Evolutionary conservation across 768 basidiomycete genomes (phyloP).

Genomic region (Rhodotorula toruloides): DNA sequence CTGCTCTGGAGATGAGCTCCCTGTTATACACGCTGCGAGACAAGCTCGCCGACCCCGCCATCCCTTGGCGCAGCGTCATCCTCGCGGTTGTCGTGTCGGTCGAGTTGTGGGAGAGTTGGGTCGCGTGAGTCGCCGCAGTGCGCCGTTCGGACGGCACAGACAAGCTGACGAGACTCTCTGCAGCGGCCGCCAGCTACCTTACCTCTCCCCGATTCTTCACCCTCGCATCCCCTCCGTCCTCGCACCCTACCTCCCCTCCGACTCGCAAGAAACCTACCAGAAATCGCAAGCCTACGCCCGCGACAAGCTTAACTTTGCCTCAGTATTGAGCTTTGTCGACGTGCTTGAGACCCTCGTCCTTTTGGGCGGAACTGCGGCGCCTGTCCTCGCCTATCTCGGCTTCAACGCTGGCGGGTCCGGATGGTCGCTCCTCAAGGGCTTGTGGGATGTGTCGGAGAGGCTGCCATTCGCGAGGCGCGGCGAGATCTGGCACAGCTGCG

Average conservation of each 20-base stretch:
- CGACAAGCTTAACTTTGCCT: slow-evolving; percentile 83
- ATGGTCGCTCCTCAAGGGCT: slow-evolving; percentile 32
- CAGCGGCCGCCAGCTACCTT: slow-evolving; percentile 73
- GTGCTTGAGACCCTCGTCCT: slow-evolving; percentile 29
- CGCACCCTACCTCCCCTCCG: slow-evolving; percentile 65
- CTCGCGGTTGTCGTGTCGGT: slow-evolving; percentile 70
- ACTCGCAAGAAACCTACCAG: slow-evolving; percentile 57
- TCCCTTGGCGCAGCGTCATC: slow-evolving; percentile 75
- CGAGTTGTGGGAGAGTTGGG: slow-evolving; percentile 78
- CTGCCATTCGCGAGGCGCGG: not conserved
- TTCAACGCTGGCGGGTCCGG: not conserved
- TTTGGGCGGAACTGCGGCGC: slow-evolving; percentile 8
- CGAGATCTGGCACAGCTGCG: slow-evolving; percentile 29
- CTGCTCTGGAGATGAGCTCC: slow-evolving; percentile 18
- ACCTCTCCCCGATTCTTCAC: slow-evolving; percentile 54
- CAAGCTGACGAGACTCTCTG: not conserved
- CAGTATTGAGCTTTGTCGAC: slow-evolving; percentile 71
- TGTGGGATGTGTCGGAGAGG: slow-evolving; percentile 21
- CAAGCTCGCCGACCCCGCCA: slow-evolving; percentile 37
- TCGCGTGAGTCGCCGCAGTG: slow-evolving; percentile 60
- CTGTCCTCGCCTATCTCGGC: slow-evolving; percentile 1
- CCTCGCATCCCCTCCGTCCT: slow-evolving; percentile 61
- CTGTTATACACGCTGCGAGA: slow-evolving; percentile 4
- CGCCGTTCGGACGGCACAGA: not conserved
- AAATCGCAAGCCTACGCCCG: slow-evolving; percentile 88